Percentiles rank a stretch among this genome's conserved stretches.
phyloP scores from a whole-genome alignment of 2,329 filamentous ascomycete genomes.

The Hyphodiscus sp. region DNA sequence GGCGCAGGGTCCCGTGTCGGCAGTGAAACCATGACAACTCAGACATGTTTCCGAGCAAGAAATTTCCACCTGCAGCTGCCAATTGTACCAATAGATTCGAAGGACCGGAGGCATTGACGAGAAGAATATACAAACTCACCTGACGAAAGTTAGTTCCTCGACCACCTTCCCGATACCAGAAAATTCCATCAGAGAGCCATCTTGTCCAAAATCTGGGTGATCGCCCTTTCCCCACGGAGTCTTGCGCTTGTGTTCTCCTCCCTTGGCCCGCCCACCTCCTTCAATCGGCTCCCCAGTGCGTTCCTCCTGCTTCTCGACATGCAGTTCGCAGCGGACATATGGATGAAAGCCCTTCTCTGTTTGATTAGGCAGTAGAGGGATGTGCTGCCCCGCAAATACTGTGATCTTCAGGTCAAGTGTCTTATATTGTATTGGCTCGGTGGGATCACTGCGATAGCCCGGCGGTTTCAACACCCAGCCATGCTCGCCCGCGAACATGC shows the following conservation, averaged over 20 bases:
- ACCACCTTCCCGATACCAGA: conserved; percentile 50
- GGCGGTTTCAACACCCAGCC: conserved; percentile 84
- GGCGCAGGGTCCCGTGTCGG: background rate
- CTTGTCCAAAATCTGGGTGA: conserved; percentile 55
- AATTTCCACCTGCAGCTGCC: background rate
- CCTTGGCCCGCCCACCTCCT: conserved; percentile 45
- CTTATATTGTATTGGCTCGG: conserved; percentile 33
- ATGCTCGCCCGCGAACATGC: conserved; percentile 74
- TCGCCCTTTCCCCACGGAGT: conserved; percentile 50
- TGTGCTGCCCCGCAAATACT: conserved; percentile 68
- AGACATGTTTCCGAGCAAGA: background rate
- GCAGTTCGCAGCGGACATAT: conserved; percentile 72
- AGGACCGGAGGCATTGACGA: background rate
- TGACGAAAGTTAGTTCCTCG: conserved; percentile 65
- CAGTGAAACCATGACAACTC: background rate
- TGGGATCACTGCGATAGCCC: conserved; percentile 52
- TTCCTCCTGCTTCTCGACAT: conserved; percentile 58
- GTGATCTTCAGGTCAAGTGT: conserved; percentile 64
- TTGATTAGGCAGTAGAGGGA: conserved; percentile 57
- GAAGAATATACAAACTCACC: conserved; percentile 43
- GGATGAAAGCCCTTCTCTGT: conserved; percentile 53
- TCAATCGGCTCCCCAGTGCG: conserved; percentile 28
- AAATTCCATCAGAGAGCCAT: conserved; percentile 52
- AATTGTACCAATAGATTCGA: background rate
- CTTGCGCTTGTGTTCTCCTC: conserved; percentile 52